Conservation (phyloP, 345 rosid genomes). For the Limnanthes douglasii region DNA sequence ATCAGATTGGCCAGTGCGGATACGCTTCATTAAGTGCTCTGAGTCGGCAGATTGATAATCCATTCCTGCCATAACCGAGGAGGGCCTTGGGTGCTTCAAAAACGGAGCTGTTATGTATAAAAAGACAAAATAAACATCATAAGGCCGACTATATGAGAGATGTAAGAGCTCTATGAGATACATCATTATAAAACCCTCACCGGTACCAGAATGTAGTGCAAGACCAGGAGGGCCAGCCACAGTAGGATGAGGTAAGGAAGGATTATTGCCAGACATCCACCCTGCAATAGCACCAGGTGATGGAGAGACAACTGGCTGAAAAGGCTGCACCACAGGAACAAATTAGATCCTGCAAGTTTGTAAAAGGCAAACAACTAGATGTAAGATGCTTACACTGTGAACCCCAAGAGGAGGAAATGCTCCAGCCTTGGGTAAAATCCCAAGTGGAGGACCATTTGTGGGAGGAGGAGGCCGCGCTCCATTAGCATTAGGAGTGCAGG, state of each 20-base stretch:
- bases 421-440: slow-evolving; percentile 61
- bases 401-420: slow-evolving; percentile 57
- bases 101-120: slow-evolving; percentile 25
- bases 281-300: slow-evolving; percentile 60
- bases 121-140: slow-evolving; percentile 5
- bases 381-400: slow-evolving; percentile 46
- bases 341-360: slow-evolving; percentile 2
- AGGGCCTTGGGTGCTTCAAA: slow-evolving; percentile 70
- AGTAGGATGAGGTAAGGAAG: slow-evolving; percentile 33
- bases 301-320: slow-evolving; percentile 52
- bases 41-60: slow-evolving; percentile 80
- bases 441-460: slow-evolving; percentile 39
- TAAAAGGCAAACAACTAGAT: slow-evolving; percentile 1
- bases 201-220: slow-evolving; percentile 54
- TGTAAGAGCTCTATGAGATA: not conserved
- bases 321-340: slow-evolving; percentile 37
- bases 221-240: slow-evolving; percentile 81
- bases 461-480: slow-evolving; percentile 71
- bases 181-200: slow-evolving; percentile 1
- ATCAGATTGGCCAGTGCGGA: slow-evolving; percentile 55
- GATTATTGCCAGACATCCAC: slow-evolving; percentile 48
- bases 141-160: not conserved
- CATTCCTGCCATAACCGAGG: slow-evolving; percentile 43
- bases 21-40: slow-evolving; percentile 69
- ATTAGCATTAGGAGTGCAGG: slow-evolving; percentile 43